A percentile compares a stretch with the other conserved stretches of the same genome.
Conservation (phyloP, 129 eudicot genomes). For the Lactuca sativa region DNA sequence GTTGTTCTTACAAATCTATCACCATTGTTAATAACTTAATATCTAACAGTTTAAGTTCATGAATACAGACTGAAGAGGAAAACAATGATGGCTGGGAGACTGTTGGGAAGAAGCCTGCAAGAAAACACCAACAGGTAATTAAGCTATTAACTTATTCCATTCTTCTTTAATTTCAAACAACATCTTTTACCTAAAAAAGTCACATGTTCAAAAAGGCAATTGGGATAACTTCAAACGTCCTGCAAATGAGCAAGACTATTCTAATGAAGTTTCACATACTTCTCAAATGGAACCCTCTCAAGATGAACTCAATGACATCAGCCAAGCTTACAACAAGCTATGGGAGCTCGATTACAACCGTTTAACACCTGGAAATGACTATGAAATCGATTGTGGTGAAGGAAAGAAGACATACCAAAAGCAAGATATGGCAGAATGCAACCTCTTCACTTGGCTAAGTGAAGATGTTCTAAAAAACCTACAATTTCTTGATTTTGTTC, state of each 20-base stretch:
- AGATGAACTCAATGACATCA: conserved; percentile 70
- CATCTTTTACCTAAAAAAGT: neutral
- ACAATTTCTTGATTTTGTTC: conserved; percentile 81
- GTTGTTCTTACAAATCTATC: neutral
- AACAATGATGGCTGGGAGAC: conserved; percentile 85
- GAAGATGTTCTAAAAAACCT: conserved; percentile 63
- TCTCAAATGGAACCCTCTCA: conserved; percentile 52
- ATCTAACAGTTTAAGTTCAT: neutral
- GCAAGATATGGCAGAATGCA: conserved; percentile 86
- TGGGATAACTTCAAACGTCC: conserved; percentile 84
- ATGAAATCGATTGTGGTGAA: conserved; percentile 86
- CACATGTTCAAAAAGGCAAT: conserved; percentile 55
- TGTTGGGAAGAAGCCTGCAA: conserved; percentile 66
- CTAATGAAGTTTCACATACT: conserved; percentile 47
- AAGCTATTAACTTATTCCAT: neutral
- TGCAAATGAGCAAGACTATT: conserved; percentile 66
- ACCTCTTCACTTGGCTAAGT: conserved; percentile 62
- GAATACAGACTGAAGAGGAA: conserved; percentile 42
- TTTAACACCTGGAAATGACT: conserved; percentile 78
- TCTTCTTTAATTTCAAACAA: neutral
- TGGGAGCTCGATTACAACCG: conserved; percentile 94
- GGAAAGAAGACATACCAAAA: conserved; percentile 76
- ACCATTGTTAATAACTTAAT: neutral
- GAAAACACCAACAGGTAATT: conserved; percentile 57
- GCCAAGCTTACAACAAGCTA: conserved; percentile 74